Percentiles rank a stretch among this genome's conserved stretches.
phyloP scores from a whole-genome alignment of 2,329 filamentous ascomycete genomes.

The Zelopaecilomyces penicillatus region DNA sequence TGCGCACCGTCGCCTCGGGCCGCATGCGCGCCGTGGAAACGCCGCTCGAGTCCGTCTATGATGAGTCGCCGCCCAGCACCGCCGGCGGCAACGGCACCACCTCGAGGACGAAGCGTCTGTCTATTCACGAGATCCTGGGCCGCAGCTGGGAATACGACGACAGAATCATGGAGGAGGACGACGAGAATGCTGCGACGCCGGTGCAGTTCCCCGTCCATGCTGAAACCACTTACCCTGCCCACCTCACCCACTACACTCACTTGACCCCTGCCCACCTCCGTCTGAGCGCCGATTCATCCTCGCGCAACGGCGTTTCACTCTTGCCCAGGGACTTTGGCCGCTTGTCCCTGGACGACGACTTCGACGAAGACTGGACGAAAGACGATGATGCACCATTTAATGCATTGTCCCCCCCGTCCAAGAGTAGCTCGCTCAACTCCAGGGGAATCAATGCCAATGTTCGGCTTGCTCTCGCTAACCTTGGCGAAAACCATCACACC shows the following conservation, averaged over 20 bases:
- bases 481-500: slow-evolving; percentile 38
- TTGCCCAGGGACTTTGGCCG: slow-evolving; percentile 36
- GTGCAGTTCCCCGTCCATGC: slow-evolving; percentile 30
- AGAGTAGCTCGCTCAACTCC: slow-evolving; percentile 43
- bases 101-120: slow-evolving; percentile 43
- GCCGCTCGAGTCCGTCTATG: slow-evolving; percentile 71
- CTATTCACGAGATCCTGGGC: slow-evolving; percentile 51
- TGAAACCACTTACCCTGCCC: slow-evolving; percentile 11
- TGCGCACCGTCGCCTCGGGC: slow-evolving; percentile 61
- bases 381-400: slow-evolving; percentile 46
- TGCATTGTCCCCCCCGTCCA: slow-evolving; percentile 49
- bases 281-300: slow-evolving; percentile 22
- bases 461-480: slow-evolving; percentile 44
- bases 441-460: slow-evolving; percentile 44
- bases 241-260: neutral
- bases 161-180: slow-evolving; percentile 56
- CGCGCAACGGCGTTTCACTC: slow-evolving; percentile 24
- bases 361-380: slow-evolving; percentile 55
- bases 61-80: slow-evolving; percentile 62
- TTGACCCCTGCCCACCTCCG: slow-evolving; percentile 13
- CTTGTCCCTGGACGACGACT: slow-evolving; percentile 52
- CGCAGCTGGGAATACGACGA: slow-evolving; percentile 46
- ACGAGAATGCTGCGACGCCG: slow-evolving; percentile 48
- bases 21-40: slow-evolving; percentile 60
- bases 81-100: slow-evolving; percentile 35